Conservation (phyloP, 768 basidiomycete genomes). For the Cystobasidium tubakii region DNA sequence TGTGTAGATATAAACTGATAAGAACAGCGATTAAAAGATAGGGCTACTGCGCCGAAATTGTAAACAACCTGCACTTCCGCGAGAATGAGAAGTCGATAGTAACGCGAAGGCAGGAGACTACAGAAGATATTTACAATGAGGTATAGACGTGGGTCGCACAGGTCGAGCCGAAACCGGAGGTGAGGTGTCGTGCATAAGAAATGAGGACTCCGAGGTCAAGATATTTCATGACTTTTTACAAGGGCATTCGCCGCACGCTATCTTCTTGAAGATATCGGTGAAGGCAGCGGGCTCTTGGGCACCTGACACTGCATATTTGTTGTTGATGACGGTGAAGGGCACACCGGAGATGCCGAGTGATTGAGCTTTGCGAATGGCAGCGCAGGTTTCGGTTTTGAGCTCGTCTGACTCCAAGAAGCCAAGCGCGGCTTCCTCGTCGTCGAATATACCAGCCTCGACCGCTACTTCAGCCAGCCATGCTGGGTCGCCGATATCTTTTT, state of each 20-base stretch:
- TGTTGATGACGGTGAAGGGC: conserved; percentile 60
- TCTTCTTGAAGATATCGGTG: conserved; percentile 40
- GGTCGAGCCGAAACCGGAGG: no score
- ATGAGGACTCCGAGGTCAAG: neutral
- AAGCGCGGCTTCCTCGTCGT: conserved; percentile 49
- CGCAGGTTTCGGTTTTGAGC: conserved; percentile 60
- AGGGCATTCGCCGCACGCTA: conserved; percentile 41
- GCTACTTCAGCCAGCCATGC: conserved; percentile 26
- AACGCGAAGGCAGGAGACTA: no score
- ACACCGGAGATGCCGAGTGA: conserved; percentile 68
- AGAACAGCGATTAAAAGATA: neutral
- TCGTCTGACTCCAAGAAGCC: conserved; percentile 64
- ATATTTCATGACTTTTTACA: conserved; percentile 19
- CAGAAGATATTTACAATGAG: no score
- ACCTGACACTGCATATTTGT: conserved; percentile 35
- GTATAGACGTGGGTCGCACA: no score
- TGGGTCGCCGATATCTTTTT: conserved; percentile 21
- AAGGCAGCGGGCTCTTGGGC: conserved; percentile 45
- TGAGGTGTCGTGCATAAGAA: neutral
- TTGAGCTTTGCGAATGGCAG: conserved; percentile 61
- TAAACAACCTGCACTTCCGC: neutral
- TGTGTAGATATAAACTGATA: neutral
- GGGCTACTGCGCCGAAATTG: neutral
- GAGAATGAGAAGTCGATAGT: no score
- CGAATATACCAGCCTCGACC: conserved; percentile 22